Base-by-base conservation (phyloP, 306 rosid species). In the Quercus cerris region DNA sequence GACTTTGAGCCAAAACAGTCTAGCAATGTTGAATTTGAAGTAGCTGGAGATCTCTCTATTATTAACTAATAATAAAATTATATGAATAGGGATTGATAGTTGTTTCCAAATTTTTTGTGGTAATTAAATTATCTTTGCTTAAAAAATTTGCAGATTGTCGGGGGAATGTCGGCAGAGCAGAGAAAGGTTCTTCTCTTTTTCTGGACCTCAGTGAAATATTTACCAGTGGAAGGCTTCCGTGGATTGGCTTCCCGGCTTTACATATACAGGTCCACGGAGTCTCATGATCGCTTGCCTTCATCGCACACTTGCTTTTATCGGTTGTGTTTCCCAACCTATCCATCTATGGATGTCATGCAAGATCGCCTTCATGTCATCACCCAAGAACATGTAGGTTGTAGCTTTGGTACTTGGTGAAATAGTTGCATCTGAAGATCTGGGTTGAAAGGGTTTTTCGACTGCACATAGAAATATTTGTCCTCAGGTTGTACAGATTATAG, bases 171-270 rank as follows among this genome's bases (percentile, higher is more conserved):
- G 1, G 82, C 86, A 6, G 89, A 94, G 86, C 92, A 89, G 84
- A 91, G 86, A 81, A 87, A 85, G 88, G 82, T 81, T 81, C 97
- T 94, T 75, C 90, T 94, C 71, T 92, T 93, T 83, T 92, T 92
- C 74, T 92, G 99, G 99, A 94, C 97, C 10, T 91, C 99, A 7
- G 76, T 94, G 77, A 91, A 91, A 86, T 87, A 92, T 86, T 89
- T 93, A 78, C 99, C 99, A n/a, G 91, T 85, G 27, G 97, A 94
- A 84, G 98, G 97, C 52, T 94, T 94, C 80, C 72, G 55, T 64
- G 98, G 98, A 23, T 86, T 94, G 83, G 77, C 86, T 76, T 91
- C 97, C 13, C 85, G 83, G 84, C 91, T 92, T 56, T 81, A 71
- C 85, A 89, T 94, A 61, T 89, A 84, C 87, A 89, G 71, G 83